These are phyloP conservation scores for Asclepias syriaca DNA, from an alignment of 257 asterid genomes.

Conservation along the genomic window DNA sequence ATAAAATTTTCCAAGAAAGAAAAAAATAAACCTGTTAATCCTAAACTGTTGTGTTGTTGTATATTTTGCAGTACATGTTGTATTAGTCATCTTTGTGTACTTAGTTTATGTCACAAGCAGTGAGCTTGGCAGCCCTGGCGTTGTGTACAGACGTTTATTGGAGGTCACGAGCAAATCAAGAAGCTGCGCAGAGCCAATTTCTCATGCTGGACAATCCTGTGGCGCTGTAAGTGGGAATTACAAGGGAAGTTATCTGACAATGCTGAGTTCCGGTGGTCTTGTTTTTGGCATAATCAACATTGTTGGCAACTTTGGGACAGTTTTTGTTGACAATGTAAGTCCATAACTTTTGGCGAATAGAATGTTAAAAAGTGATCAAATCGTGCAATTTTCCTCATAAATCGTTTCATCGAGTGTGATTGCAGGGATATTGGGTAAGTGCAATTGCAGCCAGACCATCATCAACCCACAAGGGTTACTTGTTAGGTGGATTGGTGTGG, in stretches of 20 bases:
- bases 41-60: constrained; percentile 9
- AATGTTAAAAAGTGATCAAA: no score
- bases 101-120: constrained; percentile 67
- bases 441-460: constrained; percentile 98
- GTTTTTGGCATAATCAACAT: constrained; percentile 91
- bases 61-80: constrained; percentile 60
- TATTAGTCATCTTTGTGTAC: constrained; percentile 74
- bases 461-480: constrained; percentile 89
- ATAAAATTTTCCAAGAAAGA: no score
- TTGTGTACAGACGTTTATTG: constrained; percentile 56
- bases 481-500: constrained; percentile 88
- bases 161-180: constrained; percentile 72
- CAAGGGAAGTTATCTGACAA: constrained; percentile 78
- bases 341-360: not conserved
- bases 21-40: not conserved
- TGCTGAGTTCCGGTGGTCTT: constrained; percentile 88
- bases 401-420: no score
- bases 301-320: constrained; percentile 89
- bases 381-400: no score
- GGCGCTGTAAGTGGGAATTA: constrained; percentile 75
- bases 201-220: constrained; percentile 65
- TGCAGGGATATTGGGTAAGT: constrained; percentile 87
- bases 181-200: constrained; percentile 56
- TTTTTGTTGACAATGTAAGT: constrained; percentile 84
- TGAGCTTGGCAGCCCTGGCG: constrained; percentile 79